Evolutionary conservation across 1,284 basidiomycete genomes (phyloP), one percentile per base, ranked within the genome.

Genomic region (Malassezia sympodialis): DNA sequence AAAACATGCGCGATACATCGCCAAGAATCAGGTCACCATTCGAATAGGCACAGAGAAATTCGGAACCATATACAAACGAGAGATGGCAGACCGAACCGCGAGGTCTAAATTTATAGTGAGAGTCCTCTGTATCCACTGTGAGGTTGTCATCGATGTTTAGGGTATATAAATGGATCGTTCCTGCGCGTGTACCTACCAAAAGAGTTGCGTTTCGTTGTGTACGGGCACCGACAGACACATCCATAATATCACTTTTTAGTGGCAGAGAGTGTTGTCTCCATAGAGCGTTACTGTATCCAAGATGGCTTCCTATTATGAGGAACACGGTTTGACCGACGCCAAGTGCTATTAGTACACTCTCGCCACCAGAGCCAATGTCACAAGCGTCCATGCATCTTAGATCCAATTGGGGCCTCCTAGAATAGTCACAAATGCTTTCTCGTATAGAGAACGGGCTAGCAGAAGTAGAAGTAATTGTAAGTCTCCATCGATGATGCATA

Each of bases 11-110:
- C 11, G 28, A 21, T 23, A 26, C 14, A 32, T 57, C 55, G 15
- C 34, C 35, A 5, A 51, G 49, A 6, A 57, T 19, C 11, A 52
- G 15, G 19, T 51, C 50, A 19, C 55, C 55, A 43, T 57, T 52
- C 14, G 55, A 52, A 52, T 57, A 57, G 4, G 44, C 26, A 3
- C 44, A 50, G 15, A 57, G 12, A 30, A 52, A 57, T 27, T 51
- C 48, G 17, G 35, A 15, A 8, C 14, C 35, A 3, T 23, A 8
- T 12, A 56, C 35, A 31, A 46, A 46, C 5, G 32, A 15, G 4
- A 56, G 12, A 27, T 51, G 49, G 17, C 30, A 41, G 3, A 51
- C 35, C 4, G 54, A 41, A 4, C 42, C 54, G 11, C 21, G 23
- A 3, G 37, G 15, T 8, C 15, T 39, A 19, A 7, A 39, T 19